phyloP scores from a whole-genome alignment of 257 asterid genomes.

The Lycium barbarum region DNA sequence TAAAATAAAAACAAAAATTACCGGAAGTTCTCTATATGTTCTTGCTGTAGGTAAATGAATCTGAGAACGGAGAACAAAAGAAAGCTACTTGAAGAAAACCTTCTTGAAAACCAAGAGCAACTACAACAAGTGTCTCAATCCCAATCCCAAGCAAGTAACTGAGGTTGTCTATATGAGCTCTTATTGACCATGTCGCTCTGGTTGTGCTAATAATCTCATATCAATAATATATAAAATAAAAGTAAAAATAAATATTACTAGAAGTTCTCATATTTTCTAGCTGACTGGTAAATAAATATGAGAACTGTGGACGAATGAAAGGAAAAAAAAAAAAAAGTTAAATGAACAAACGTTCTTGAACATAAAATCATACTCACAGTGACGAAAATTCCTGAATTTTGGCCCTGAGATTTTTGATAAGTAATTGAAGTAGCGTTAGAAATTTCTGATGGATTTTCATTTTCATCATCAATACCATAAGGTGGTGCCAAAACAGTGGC shows the following conservation, averaged over 20 bases:
- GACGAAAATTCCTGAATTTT: constrained; percentile 52
- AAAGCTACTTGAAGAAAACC: neutral
- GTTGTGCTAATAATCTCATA: too few relatives aligned
- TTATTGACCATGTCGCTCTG: too few relatives aligned
- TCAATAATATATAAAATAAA: too few relatives aligned
- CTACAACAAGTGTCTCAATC: too few relatives aligned
- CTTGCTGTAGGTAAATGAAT: neutral
- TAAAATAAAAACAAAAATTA: neutral
- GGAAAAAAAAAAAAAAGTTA: too few relatives aligned
- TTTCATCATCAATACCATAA: constrained; percentile 48
- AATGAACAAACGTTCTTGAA: neutral
- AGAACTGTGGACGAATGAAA: too few relatives aligned
- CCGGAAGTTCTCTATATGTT: neutral
- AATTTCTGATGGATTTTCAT: constrained; percentile 30
- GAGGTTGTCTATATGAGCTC: too few relatives aligned
- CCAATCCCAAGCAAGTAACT: too few relatives aligned
- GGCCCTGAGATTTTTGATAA: constrained; percentile 39
- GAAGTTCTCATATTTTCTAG: too few relatives aligned
- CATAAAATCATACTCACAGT: constrained; percentile 44
- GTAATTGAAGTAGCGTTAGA: constrained; percentile 35
- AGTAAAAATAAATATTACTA: too few relatives aligned
- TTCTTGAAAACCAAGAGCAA: neutral
- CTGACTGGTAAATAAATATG: too few relatives aligned
- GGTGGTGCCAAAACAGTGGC: constrained; percentile 52
- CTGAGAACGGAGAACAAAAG: neutral